phyloP scores from a whole-genome alignment of 2,329 filamentous ascomycete species.

The Penicillium aurantiogriseum region DNA sequence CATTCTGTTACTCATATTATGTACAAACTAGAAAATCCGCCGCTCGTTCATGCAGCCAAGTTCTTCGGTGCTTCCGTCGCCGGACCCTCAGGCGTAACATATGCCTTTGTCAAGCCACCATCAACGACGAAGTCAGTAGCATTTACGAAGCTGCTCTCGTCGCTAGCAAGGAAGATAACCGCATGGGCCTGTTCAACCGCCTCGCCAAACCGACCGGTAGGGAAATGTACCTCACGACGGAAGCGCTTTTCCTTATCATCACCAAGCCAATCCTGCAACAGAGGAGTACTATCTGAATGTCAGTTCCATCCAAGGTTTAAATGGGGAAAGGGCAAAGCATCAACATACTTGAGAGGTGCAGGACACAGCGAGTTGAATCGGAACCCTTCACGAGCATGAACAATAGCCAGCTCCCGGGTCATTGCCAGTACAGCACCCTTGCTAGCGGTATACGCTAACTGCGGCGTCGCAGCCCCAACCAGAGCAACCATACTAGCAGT shows the following conservation, averaged over 20 bases:
- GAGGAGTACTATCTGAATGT: slow-evolving; percentile 61
- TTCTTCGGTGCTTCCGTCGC: slow-evolving; percentile 54
- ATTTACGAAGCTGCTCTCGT: slow-evolving; percentile 86
- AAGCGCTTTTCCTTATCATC: slow-evolving; percentile 78
- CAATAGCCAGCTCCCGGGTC: slow-evolving; percentile 86
- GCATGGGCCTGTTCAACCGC: slow-evolving; percentile 88
- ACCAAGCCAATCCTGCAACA: slow-evolving; percentile 90
- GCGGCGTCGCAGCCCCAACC: slow-evolving; percentile 81
- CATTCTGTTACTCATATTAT: slow-evolving; percentile 10
- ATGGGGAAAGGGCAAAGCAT: background rate
- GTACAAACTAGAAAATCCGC: slow-evolving; percentile 11
- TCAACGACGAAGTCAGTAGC: slow-evolving; percentile 92
- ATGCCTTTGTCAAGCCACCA: slow-evolving; percentile 88
- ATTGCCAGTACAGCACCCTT: slow-evolving; percentile 90
- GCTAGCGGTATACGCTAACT: slow-evolving; percentile 88
- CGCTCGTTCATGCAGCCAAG: slow-evolving; percentile 28
- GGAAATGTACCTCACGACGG: slow-evolving; percentile 86
- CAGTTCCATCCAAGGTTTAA: slow-evolving; percentile 25
- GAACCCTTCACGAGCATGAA: slow-evolving; percentile 84
- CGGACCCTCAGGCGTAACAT: slow-evolving; percentile 64
- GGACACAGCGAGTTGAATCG: slow-evolving; percentile 90
- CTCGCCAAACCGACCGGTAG: slow-evolving; percentile 85
- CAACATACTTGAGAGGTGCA: slow-evolving; percentile 71
- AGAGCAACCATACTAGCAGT: slow-evolving; percentile 86
- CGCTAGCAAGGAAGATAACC: slow-evolving; percentile 81